phyloP scores from a whole-genome alignment of 2,329 filamentous ascomycete genomes.

The Aspergillus quadrilineatus region DNA sequence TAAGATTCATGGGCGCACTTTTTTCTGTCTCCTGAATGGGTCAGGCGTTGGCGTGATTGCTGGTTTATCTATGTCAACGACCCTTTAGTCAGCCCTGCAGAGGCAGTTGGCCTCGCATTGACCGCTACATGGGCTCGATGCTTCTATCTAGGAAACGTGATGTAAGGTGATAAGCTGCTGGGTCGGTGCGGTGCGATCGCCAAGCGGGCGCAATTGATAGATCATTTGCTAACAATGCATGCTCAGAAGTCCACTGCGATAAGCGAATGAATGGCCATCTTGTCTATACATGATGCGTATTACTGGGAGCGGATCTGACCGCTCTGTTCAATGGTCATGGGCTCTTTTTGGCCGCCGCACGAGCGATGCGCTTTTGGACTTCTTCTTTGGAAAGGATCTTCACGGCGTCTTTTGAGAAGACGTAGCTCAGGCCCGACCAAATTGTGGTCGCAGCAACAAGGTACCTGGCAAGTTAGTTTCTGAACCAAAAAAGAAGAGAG shows the following conservation, averaged over 20 bases:
- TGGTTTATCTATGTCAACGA: no score
- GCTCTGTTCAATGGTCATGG: not conserved
- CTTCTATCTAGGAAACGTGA: no score
- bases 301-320: not conserved
- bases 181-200: not conserved
- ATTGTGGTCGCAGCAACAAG: constrained; percentile 84
- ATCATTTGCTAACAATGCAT: not conserved
- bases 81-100: not conserved
- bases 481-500: not conserved
- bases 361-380: constrained; percentile 36
- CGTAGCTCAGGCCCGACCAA: constrained; percentile 91
- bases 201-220: not conserved
- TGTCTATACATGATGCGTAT: not conserved
- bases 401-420: constrained; percentile 86
- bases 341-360: constrained; percentile 29
- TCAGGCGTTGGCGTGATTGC: not conserved
- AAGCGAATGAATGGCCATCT: not conserved
- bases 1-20: not conserved
- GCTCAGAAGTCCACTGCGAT: not conserved
- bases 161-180: not conserved
- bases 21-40: not conserved
- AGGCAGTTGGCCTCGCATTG: not conserved
- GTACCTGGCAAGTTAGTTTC: constrained; percentile 57
- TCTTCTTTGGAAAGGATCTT: constrained; percentile 67
- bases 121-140: not conserved